Base-by-base conservation (phyloP, 805 yeast species). In the Metschnikowia similis region DNA sequence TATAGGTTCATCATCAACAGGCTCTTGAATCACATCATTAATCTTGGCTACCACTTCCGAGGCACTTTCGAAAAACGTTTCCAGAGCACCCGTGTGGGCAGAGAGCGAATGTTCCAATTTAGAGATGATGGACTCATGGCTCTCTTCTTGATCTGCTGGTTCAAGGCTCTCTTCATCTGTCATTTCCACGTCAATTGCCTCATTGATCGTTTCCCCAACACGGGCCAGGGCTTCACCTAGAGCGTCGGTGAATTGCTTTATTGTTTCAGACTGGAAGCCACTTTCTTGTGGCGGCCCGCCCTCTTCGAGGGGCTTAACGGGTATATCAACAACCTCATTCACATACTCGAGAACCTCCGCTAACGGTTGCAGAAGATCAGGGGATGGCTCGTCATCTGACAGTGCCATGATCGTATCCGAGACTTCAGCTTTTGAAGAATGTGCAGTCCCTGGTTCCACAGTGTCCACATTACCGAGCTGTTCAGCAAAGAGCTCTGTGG, bases 21-120 rank as follows among this genome's bases (percentile, higher is more conserved):
- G 46, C 31, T 43, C 46, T 35, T 34, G 46, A 43, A 43, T 7
- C 27, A 27, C 40, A 10, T 43, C 32, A 28, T 43, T 28, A n/a
- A 43, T 35, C 13, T 26, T 14, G 26, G 35, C 32, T 26, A 28
- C 6, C 11, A 39, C 32, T 29, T 28, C 16, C 4, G 42, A 11
- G 14, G 26, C 42, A 29, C 34, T 28, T 14, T 28, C 30, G 13
- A 41, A 16, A 9, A 37, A 29, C 21, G 37, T 14, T 32, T 32
- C 21, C n/a, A n/a, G 14, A 32, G 36, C 28, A 26, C 34, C 21
- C 7, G 10, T 32, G 6, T 21, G 30, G 8, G 30, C 31, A 13
- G 37, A 6, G n/a, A 41, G 9, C 6, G 45, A 21, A 6, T 31
- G 13, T 32, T 9, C 37, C 5, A 41, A 21, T 21, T 32, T 17